A percentile compares a stretch with the other conserved stretches of the same genome.
These are phyloP conservation scores for Plasmodium fragile DNA, from an alignment of 169 alveolate species.

Conservation along the genomic window DNA sequence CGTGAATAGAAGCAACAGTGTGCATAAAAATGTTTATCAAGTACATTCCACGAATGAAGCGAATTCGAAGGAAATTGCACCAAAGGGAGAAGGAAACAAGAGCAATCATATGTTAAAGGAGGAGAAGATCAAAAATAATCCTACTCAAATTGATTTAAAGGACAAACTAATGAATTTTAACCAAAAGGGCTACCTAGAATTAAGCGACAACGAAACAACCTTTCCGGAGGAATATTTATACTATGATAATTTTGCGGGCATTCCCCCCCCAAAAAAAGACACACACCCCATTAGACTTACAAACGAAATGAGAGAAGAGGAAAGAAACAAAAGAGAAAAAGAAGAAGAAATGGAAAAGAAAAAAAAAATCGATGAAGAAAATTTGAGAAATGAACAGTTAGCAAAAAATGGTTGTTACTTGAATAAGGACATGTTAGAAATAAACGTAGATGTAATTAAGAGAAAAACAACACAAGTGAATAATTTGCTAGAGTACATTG, in stretches of 20 bases:
- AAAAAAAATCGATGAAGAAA: conserved; percentile 49
- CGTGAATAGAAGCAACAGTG: background rate
- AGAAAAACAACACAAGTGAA: conserved; percentile 23
- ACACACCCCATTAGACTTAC: background rate
- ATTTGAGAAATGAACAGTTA: conserved; percentile 47
- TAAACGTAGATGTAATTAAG: conserved; percentile 53
- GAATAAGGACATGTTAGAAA: conserved; percentile 35
- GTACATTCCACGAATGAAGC: background rate
- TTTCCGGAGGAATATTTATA: conserved; percentile 67
- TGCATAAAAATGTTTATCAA: background rate
- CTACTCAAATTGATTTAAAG: background rate
- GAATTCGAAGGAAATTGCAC: background rate
- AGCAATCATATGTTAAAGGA: background rate
- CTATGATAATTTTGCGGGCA: conserved; percentile 36
- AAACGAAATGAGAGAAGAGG: conserved; percentile 26
- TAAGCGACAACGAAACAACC: conserved; percentile 6
- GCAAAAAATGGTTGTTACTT: conserved; percentile 44
- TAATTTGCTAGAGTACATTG: conserved; percentile 58
- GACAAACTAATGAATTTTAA: background rate
- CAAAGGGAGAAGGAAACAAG: background rate
- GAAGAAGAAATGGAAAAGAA: conserved; percentile 54
- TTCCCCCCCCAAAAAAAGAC: conserved; percentile 4
- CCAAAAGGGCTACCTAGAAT: background rate
- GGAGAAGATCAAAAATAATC: background rate
- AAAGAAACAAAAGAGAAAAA: conserved; percentile 29